phyloP scores from a whole-genome alignment of 73 alveolate species.

The Effrenium voratum region DNA sequence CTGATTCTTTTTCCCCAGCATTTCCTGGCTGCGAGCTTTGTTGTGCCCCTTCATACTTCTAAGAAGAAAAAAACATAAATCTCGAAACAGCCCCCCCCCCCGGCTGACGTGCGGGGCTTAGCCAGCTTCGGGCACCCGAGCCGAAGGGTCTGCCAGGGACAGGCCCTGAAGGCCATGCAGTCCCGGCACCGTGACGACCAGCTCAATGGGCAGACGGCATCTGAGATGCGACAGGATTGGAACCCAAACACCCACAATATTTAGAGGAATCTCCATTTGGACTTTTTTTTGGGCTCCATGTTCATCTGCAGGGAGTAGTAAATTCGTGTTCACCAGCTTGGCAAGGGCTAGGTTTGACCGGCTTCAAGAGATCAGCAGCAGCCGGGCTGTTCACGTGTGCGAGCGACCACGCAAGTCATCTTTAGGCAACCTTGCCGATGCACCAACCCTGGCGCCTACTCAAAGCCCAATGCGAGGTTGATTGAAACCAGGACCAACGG shows the following conservation, averaged over 20 bases:
- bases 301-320: not conserved
- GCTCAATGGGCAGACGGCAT: slow-evolving; percentile 69
- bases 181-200: slow-evolving; percentile 78
- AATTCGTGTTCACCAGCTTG: not conserved
- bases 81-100: too few species aligned
- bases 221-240: not conserved
- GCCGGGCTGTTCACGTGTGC: too few species aligned
- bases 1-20: too few species aligned
- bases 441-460: too few species aligned
- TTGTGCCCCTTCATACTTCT: not conserved
- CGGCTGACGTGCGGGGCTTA: too few species aligned
- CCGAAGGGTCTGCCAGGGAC: slow-evolving; percentile 38
- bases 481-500: too few species aligned
- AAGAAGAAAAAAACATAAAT: not conserved
- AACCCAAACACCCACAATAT: not conserved
- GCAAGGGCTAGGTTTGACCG: too few species aligned
- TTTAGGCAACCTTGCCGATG: too few species aligned
- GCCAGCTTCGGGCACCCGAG: too few species aligned
- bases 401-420: too few species aligned
- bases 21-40: not conserved
- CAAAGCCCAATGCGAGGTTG: too few species aligned
- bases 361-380: too few species aligned
- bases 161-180: slow-evolving; percentile 63
- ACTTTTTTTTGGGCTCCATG: not conserved
- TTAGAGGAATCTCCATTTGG: not conserved